Evolutionary conservation across 1,139 yeast genomes (phyloP).

Genomic region (Geotrichum fermentans): DNA sequence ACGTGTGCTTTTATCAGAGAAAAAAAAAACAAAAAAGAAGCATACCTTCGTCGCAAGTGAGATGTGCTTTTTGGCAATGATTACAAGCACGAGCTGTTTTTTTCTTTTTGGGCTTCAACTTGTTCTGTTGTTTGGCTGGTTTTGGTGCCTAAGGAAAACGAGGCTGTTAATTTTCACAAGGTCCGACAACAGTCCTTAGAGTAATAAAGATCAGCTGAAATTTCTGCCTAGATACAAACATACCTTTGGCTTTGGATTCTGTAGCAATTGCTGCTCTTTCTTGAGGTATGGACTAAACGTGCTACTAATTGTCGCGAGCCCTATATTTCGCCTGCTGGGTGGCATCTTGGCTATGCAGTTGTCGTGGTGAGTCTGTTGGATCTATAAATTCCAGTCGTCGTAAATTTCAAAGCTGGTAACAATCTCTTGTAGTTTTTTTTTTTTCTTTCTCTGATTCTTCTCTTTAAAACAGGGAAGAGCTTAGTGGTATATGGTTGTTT

Average conservation of each 20-base stretch:
- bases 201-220: too few relatives aligned
- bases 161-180: too few relatives aligned
- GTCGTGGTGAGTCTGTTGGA: too few relatives aligned
- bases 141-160: conserved; percentile 1
- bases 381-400: too few relatives aligned
- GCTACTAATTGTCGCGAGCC: conserved; percentile 8
- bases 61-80: conserved; percentile 84
- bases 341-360: background rate
- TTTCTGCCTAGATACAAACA: background rate
- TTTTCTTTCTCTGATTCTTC: too few relatives aligned
- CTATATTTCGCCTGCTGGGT: conserved; percentile 1
- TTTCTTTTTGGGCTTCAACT: conserved; percentile 25
- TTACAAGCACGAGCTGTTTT: conserved; percentile 83
- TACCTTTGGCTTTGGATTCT: conserved; percentile 9
- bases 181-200: too few relatives aligned
- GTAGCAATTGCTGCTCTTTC: conserved; percentile 6
- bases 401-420: too few relatives aligned
- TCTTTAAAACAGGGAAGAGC: too few relatives aligned
- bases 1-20: background rate
- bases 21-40: background rate
- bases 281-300: conserved; percentile 11
- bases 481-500: too few relatives aligned
- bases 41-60: conserved; percentile 85
- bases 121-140: conserved; percentile 3
- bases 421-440: too few relatives aligned